phyloP scores from a whole-genome alignment of 1,284 basidiomycete genomes.

The Apiotrichum gamsii region DNA sequence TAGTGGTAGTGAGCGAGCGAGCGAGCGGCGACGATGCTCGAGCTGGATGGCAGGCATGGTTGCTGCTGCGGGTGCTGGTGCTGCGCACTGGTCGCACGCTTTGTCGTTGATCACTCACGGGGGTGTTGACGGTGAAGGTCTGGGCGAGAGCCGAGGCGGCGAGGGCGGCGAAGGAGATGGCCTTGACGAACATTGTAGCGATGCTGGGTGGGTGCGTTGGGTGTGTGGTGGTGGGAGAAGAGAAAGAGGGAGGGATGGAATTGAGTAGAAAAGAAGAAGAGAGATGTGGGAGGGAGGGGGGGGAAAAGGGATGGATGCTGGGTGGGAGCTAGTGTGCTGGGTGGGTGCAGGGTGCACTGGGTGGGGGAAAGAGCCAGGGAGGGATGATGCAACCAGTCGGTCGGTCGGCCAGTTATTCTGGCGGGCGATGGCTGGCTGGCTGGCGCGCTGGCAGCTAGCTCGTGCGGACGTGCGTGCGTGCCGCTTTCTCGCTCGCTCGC shows the following conservation, averaged over 20 bases:
- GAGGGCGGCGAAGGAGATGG: constrained; percentile 23
- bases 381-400: too few species aligned
- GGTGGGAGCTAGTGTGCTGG: not conserved
- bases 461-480: not conserved
- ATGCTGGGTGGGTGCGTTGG: constrained; percentile 1
- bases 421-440: too few species aligned
- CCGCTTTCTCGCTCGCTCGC: too few species aligned
- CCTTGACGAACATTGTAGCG: constrained; percentile 29
- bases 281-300: not conserved
- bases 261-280: constrained; percentile 2
- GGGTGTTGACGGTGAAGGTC: constrained; percentile 34
- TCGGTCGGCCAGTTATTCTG: too few species aligned
- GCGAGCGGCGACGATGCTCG: too few species aligned
- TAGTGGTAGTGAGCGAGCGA: too few species aligned
- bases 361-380: too few species aligned
- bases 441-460: too few species aligned
- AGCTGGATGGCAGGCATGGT: too few species aligned
- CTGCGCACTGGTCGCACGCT: too few species aligned
- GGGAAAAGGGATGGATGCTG: not conserved
- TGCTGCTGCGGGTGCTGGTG: too few species aligned
- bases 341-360: too few species aligned
- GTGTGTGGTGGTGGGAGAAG: not conserved
- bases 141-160: constrained; percentile 30
- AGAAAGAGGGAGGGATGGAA: not conserved
- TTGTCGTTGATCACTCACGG: constrained; percentile 34